phyloP scores from a whole-genome alignment of 768 basidiomycete genomes.

The Boletus reticulatus region DNA sequence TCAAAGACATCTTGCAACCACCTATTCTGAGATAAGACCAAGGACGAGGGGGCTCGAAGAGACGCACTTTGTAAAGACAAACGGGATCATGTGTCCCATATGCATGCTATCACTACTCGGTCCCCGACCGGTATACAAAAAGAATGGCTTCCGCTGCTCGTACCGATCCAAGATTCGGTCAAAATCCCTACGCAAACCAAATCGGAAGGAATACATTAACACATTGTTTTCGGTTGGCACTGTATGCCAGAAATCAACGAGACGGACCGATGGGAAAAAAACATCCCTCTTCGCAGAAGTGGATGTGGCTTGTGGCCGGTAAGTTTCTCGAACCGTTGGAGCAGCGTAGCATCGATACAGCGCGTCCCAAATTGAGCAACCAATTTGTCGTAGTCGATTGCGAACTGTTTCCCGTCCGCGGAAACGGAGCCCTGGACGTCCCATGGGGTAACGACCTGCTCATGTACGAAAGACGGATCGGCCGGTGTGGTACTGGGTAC shows the following conservation, averaged over 20 bases:
- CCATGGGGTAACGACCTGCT: constrained; percentile 95
- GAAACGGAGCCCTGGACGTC: constrained; percentile 92
- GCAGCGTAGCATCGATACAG: constrained; percentile 67
- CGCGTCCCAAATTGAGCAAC: constrained; percentile 92
- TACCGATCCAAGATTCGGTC: constrained; percentile 92
- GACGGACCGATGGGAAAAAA: constrained; percentile 94
- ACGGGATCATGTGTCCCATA: constrained; percentile 96
- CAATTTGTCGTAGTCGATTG: constrained; percentile 96
- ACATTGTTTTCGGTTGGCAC: neutral
- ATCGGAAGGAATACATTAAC: neutral
- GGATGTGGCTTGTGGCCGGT: constrained; percentile 89
- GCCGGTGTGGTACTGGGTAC: constrained; percentile 24
- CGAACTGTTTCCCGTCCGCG: constrained; percentile 84
- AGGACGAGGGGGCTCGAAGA: neutral
- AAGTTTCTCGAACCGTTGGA: constrained; percentile 86
- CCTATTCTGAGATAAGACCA: constrained; percentile 38
- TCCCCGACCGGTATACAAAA: constrained; percentile 95
- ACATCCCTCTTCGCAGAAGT: constrained; percentile 87
- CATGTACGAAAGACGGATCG: constrained; percentile 34
- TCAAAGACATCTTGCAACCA: constrained; percentile 98
- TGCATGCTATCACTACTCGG: constrained; percentile 98
- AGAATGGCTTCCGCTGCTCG: constrained; percentile 97
- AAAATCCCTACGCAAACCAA: constrained; percentile 62
- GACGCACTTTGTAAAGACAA: constrained; percentile 91
- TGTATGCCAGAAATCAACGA: neutral